A percentile compares a stretch with the other conserved stretches of the same genome.
phyloP scores from a whole-genome alignment of 495 filamentous ascomycete species.

The Aspergillus bertholletiae region DNA sequence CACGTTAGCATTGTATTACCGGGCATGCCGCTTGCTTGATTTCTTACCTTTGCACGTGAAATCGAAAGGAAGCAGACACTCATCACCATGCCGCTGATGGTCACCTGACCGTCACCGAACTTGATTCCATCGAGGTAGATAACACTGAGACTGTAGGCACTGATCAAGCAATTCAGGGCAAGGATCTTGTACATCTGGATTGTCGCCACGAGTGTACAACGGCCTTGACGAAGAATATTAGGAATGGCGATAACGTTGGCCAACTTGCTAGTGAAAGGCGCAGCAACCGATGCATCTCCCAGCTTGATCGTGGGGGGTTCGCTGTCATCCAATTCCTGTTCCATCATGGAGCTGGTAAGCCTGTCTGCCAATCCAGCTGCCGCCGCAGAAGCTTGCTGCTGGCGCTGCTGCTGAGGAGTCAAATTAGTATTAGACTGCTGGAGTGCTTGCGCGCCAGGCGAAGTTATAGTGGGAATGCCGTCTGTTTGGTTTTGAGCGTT shows the following conservation, averaged over 20 bases:
- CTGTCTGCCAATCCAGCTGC: constrained; percentile 82
- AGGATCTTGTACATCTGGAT: constrained; percentile 99
- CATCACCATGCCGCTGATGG: constrained; percentile 99
- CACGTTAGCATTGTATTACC: constrained; percentile 18
- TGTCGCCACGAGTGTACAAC: constrained; percentile 94
- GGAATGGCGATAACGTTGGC: constrained; percentile 96
- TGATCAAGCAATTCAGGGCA: constrained; percentile 96
- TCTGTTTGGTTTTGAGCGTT: constrained; percentile 42
- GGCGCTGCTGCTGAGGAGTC: constrained; percentile 55
- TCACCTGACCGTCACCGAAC: constrained; percentile 97
- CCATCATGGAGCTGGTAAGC: constrained; percentile 85
- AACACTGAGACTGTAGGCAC: constrained; percentile 94
- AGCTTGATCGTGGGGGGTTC: constrained; percentile 96
- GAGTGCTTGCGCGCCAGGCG: constrained; percentile 66
- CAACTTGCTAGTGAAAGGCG: constrained; percentile 96
- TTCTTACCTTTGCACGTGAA: constrained; percentile 76
- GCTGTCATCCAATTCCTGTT: constrained; percentile 78
- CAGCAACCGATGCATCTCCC: constrained; percentile 94
- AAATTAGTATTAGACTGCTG: constrained; percentile 51
- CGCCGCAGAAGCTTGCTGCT: constrained; percentile 61
- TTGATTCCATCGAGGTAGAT: constrained; percentile 98
- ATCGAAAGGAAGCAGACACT: constrained; percentile 98
- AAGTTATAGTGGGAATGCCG: constrained; percentile 62
- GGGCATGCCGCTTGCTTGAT: neutral
- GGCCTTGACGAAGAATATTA: constrained; percentile 96